Evolutionary conservation across 2,329 filamentous ascomycete genomes (phyloP).

Genomic region (Colletotrichum kahawae): DNA sequence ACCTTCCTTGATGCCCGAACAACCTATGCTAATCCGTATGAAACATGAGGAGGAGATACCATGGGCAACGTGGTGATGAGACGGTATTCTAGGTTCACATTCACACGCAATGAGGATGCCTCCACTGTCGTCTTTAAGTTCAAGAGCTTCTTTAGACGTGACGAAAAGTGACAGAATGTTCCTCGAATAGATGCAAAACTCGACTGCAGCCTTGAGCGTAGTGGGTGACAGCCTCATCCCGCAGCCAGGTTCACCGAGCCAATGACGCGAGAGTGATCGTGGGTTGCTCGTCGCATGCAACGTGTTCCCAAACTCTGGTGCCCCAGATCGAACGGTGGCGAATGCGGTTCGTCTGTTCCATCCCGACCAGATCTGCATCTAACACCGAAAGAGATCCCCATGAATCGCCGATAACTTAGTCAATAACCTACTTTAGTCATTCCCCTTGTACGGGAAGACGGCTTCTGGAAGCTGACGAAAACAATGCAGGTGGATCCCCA

Average conservation of each 20-base stretch:
- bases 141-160: not conserved
- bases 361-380: not conserved
- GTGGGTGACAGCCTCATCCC: not conserved
- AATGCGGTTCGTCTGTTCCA: not conserved
- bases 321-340: not conserved
- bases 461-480: not conserved
- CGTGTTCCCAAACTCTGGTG: not conserved
- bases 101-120: too few species aligned
- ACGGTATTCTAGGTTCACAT: too few species aligned
- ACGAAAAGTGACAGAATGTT: not conserved
- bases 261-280: not conserved
- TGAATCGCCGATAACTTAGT: not conserved
- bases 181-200: not conserved
- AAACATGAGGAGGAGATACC: too few species aligned
- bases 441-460: not conserved
- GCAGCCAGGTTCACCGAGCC: fast-evolving
- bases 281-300: not conserved
- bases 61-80: too few species aligned
- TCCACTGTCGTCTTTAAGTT: fast-evolving
- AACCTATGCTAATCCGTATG: too few species aligned
- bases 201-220: too few species aligned
- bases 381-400: not conserved
- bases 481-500: not conserved
- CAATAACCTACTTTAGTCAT: not conserved
- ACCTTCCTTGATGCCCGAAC: too few species aligned